These are phyloP conservation scores for Plasmodium vivax DNA, from an alignment of 169 alveolate species.

Conservation along the genomic window DNA sequence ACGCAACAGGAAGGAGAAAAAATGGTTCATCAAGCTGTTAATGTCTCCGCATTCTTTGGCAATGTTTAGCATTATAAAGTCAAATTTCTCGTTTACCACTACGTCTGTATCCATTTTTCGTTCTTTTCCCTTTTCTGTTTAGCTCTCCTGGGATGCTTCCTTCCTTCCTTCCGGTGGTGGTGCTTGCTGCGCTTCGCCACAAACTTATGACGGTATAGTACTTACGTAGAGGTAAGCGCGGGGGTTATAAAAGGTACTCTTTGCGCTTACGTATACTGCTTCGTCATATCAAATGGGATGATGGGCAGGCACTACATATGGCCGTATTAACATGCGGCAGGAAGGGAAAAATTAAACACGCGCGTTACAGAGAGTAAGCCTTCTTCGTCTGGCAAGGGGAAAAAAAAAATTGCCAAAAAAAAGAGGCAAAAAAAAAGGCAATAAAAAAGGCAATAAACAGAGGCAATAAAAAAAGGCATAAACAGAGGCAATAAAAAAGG, in stretches of 20 bases:
- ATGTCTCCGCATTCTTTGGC: constrained; percentile 95
- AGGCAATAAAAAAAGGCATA: background rate
- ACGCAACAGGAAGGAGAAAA: constrained; percentile 95
- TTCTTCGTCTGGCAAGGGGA: background rate
- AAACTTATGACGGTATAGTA: background rate
- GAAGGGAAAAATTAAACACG: background rate
- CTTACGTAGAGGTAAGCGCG: background rate
- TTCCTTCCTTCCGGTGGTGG: background rate
- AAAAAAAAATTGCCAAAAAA: background rate
- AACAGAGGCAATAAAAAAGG: background rate
- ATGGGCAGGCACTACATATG: background rate
- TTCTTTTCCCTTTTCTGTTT: background rate
- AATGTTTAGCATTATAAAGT: constrained; percentile 91
- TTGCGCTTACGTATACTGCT: background rate
- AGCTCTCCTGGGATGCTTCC: background rate
- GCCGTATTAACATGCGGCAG: background rate
- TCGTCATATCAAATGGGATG: background rate
- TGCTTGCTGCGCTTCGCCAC: background rate
- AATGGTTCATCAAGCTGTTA: constrained; percentile 91
- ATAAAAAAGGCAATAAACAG: background rate
- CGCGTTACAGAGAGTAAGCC: background rate
- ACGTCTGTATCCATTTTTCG: constrained; percentile 70
- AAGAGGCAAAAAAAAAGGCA: background rate
- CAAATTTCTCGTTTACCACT: constrained; percentile 80
- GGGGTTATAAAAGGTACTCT: background rate